Base-by-base conservation (phyloP, 176 grass and related monocot species). In the Poa pratensis region DNA sequence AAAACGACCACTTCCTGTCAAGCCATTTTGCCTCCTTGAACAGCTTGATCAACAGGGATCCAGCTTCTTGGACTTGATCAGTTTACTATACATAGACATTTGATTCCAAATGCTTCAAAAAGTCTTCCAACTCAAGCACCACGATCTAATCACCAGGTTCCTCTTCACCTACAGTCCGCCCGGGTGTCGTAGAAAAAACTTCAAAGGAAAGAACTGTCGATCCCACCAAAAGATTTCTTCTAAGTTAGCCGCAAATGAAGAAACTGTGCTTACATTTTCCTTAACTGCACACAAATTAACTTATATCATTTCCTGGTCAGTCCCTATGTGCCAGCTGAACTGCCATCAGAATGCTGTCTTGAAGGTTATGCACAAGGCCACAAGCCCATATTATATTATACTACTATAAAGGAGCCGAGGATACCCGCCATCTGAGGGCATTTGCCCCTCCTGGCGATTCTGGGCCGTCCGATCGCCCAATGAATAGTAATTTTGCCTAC, bases 171-270 rank as follows among this genome's bases (percentile, higher is more conserved):
- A 2, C 27, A 64, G 26, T 64, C 24, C 14, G 28, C 8, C 24
- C 46, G 10, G 12, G 43, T 23, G 42, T 74, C 71, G 1, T 15
- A 19, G 7, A 74, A 73, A 15, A 26, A 73, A 49, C 6, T 26
- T 26, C 40, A 73, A 73, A 46, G 22, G 22, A 27, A 49, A 73
- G 23, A 30, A 63, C 15, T 67, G 35, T 67, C 30, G 9, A 67
- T 35, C 46, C 45, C 46, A 51, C 15, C 24, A 16, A 74, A 74
- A 74, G 3, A 18, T 18, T 18, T 74, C 14, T 74, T 67, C 42
- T 72, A 48, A 74, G 71, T 23, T 74, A 52, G 15, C 43, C 45
- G 30, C 45, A 74, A 74, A 26, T 73, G 42, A 73, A 73, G 45
- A 52, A 32, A 19, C 24, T 18, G 72, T 75, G 45, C 30, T 74